phyloP scores from a whole-genome alignment of 768 basidiomycete species.

The Boletus rubropictus region DNA sequence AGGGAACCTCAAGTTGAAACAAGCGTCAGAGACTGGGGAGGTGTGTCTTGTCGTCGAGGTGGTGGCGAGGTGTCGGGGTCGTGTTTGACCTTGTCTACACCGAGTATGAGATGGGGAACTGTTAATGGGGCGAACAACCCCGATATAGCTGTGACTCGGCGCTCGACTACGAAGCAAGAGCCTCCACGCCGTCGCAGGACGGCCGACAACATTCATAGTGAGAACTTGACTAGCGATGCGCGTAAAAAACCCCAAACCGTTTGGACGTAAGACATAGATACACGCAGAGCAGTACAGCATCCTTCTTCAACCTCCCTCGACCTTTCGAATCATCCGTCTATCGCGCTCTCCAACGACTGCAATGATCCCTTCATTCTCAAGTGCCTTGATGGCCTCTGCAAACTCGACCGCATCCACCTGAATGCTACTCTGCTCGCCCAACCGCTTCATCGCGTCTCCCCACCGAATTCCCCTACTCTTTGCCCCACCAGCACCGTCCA shows the following conservation, averaged over 20 bases:
- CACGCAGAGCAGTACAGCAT: background rate
- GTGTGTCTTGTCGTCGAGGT: slow-evolving; percentile 3
- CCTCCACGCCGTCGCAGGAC: background rate
- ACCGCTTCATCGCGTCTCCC: slow-evolving; percentile 70
- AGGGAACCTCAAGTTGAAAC: slow-evolving; percentile 5
- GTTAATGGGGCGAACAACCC: slow-evolving; percentile 4
- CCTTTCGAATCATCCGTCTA: slow-evolving; percentile 68
- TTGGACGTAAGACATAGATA: background rate
- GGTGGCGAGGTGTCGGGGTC: slow-evolving; percentile 8
- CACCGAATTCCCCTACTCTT: slow-evolving; percentile 65
- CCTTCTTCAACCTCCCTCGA: slow-evolving; percentile 38
- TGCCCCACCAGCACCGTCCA: slow-evolving; percentile 46
- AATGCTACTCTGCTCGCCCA: slow-evolving; percentile 82
- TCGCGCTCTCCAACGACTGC: slow-evolving; percentile 88
- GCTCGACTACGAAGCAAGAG: background rate
- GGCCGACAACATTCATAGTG: slow-evolving; percentile 1
- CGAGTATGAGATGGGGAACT: background rate
- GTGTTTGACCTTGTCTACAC: background rate
- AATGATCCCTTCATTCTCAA: slow-evolving; percentile 83
- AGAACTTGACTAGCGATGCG: background rate
- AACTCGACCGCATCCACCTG: slow-evolving; percentile 79
- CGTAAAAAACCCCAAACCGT: background rate
- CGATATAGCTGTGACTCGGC: slow-evolving; percentile 14
- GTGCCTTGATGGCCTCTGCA: slow-evolving; percentile 62
- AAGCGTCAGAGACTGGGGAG: background rate